Conservation (phyloP, 768 basidiomycete species). For the Leucocoprinus birnbaumii region DNA sequence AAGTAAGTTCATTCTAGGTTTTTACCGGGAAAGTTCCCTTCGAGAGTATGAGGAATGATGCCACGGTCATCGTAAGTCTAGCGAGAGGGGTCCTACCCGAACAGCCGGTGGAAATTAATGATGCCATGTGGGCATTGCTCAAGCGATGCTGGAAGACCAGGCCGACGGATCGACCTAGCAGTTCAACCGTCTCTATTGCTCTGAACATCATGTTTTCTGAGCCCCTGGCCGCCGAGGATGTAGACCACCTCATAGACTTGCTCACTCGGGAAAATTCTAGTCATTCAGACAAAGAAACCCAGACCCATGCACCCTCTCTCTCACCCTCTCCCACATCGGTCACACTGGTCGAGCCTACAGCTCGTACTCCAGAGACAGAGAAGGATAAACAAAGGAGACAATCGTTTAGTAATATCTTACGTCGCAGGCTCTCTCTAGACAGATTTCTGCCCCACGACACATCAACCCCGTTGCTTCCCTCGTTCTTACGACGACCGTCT, state of each 20-base stretch:
- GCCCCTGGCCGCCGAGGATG: background rate
- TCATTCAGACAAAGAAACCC: no score
- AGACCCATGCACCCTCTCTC: no score
- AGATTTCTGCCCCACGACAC: background rate
- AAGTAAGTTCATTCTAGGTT: background rate
- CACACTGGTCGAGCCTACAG: no score
- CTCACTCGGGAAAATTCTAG: background rate
- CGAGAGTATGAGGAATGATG: constrained; percentile 12
- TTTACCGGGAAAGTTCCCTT: constrained; percentile 14
- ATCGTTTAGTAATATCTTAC: background rate
- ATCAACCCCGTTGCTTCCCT: background rate
- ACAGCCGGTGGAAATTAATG: constrained; percentile 8
- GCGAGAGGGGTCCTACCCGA: constrained; percentile 1
- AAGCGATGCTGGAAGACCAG: constrained; percentile 8
- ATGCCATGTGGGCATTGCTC: constrained; percentile 11
- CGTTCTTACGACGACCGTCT: background rate
- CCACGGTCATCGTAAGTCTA: constrained; percentile 13
- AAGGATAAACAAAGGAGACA: background rate
- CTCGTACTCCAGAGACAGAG: no score
- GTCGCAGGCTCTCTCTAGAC: background rate
- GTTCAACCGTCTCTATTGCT: background rate
- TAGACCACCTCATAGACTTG: background rate
- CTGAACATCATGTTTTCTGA: background rate
- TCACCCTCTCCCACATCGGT: no score
- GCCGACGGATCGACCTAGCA: constrained; percentile 11